Conservation (phyloP, 1,284 basidiomycete genomes). For the Coniferiporia sulphurascens region DNA sequence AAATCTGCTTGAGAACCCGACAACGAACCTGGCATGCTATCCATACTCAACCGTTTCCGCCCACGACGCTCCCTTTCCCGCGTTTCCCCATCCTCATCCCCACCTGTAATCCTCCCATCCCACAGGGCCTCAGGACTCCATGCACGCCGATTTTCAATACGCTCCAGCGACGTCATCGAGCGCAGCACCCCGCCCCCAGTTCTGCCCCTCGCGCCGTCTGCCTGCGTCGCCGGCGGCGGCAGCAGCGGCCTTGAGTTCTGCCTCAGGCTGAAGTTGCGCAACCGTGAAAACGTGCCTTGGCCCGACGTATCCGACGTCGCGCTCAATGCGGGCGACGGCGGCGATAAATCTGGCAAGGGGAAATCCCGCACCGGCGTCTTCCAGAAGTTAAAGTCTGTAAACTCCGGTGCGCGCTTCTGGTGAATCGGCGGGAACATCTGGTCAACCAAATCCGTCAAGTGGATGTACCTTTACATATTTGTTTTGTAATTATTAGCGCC, state of each 20-base stretch:
- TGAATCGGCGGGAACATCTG: constrained; percentile 98
- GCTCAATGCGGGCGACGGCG: constrained; percentile 88
- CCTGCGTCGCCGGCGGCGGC: constrained; percentile 27
- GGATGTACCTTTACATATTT: no score
- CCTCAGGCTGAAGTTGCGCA: constrained; percentile 77
- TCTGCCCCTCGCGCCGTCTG: not conserved
- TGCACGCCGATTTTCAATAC: constrained; percentile 53
- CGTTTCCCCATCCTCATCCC: constrained; percentile 37
- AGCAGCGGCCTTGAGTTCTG: constrained; percentile 33
- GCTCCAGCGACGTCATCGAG: constrained; percentile 70
- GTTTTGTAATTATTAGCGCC: no score
- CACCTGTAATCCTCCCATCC: constrained; percentile 37
- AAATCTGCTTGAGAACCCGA: constrained; percentile 34
- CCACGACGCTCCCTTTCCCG: constrained; percentile 36
- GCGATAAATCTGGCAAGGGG: constrained; percentile 83
- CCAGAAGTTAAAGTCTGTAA: constrained; percentile 98
- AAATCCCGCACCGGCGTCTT: constrained; percentile 75
- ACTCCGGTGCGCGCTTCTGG: constrained; percentile 83
- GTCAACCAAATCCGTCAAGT: constrained; percentile 98
- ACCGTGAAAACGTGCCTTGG: constrained; percentile 64
- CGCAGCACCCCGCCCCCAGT: no score
- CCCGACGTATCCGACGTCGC: constrained; percentile 85
- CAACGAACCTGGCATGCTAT: constrained; percentile 81
- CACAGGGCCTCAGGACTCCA: constrained; percentile 35
- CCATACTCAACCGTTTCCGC: constrained; percentile 53